phyloP scores from a whole-genome alignment of 345 rosid genomes.

The Citrus maxima region DNA sequence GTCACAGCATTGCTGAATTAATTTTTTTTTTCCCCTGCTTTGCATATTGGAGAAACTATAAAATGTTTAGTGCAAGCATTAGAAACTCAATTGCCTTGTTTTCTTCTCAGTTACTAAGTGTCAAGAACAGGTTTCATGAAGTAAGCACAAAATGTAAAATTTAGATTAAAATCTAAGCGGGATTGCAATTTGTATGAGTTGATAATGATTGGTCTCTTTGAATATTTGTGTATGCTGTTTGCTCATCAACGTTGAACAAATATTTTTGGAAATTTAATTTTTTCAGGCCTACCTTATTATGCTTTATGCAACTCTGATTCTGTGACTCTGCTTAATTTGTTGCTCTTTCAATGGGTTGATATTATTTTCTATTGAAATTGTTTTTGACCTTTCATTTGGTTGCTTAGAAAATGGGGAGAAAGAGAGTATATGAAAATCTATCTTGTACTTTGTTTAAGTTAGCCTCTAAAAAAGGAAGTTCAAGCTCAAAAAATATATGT shows the following conservation, averaged over 20 bases:
- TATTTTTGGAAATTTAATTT: neutral
- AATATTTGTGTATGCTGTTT: neutral
- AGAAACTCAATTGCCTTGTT: neutral
- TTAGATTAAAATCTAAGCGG: neutral
- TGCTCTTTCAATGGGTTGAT: neutral
- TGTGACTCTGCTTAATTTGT: neutral
- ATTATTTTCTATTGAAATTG: neutral
- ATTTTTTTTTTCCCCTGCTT: too few species aligned
- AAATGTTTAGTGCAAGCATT: neutral
- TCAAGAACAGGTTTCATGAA: neutral
- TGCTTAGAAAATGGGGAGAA: neutral
- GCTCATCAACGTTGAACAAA: neutral
- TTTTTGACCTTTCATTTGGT: neutral
- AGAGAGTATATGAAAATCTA: neutral
- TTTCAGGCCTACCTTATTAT: neutral
- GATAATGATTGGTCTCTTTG: neutral
- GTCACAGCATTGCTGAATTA: neutral
- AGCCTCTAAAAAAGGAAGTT: neutral
- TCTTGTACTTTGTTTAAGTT: neutral
- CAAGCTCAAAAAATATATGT: neutral
- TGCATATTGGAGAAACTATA: neutral
- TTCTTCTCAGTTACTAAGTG: too few species aligned
- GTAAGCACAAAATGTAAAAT: neutral
- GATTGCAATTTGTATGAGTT: neutral
- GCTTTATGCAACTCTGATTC: neutral